phyloP scores from a whole-genome alignment of 257 asterid species.

The Nicotiana otophora region DNA sequence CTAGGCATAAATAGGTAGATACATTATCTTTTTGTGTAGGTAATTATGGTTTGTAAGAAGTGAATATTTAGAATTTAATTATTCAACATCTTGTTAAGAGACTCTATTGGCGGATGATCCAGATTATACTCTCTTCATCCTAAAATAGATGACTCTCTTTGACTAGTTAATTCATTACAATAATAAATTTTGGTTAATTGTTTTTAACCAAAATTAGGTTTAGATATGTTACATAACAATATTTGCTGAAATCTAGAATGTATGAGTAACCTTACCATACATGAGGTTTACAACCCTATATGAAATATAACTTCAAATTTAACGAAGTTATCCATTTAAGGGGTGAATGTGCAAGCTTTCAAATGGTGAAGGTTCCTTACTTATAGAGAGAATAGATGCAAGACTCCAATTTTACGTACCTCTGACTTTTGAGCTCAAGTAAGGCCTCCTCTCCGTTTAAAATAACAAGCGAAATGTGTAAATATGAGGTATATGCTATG shows the following conservation, averaged over 20 bases:
- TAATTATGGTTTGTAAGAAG: not conserved
- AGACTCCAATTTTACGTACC: not conserved
- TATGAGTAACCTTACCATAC: not conserved
- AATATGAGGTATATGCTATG: not conserved
- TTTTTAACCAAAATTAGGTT: not conserved
- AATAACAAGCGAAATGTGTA: not conserved
- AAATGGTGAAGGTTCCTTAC: not conserved
- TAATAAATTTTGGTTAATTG: not conserved
- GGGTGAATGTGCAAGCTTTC: not conserved
- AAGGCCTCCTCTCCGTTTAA: not conserved
- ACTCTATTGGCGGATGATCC: not conserved
- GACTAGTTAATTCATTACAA: not conserved
- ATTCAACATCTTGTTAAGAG: not conserved
- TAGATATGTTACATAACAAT: not conserved
- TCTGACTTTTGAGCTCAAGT: not conserved
- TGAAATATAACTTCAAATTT: not conserved
- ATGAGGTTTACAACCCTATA: not conserved
- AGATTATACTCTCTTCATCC: not conserved
- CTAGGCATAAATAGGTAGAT: not conserved
- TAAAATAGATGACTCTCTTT: not conserved
- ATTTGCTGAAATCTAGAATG: not conserved
- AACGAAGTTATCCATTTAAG: not conserved
- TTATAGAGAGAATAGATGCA: not conserved
- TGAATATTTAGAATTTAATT: not conserved
- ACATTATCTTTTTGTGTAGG: not conserved